Base-by-base conservation (phyloP, 2,329 filamentous ascomycete genomes). In the Colletotrichum siamense region DNA sequence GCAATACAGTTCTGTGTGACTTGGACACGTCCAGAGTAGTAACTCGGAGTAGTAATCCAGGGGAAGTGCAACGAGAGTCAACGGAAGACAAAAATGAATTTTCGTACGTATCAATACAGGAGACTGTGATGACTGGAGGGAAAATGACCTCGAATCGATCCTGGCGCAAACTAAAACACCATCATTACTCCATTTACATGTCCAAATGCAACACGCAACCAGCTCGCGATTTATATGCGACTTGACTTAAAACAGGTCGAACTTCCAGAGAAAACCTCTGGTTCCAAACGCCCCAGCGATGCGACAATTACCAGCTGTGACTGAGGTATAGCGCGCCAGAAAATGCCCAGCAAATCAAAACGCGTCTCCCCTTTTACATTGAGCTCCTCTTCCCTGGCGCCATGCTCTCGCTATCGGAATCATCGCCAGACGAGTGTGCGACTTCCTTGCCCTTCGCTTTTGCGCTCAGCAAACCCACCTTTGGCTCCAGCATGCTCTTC, bases 401-500 rank as follows among this genome's bases (percentile, higher is more conserved):
- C 44, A 69, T 78, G 24, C 81, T 74, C 59, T 78, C 81, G 18
- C 82, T 81, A 34, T 81, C 82, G 18, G 76, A 81, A 36, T 83
- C 83, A 15, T 79, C 78, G 6, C 52, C 71, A 15, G 82, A 83
- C 52, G 83, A 84, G 36, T 83, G 83, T 13, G 81, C 82, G 13
- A 87, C 81, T 68, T 86, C 86, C 79, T 90, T 91, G 2, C 87
- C 89, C 79, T 91, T 91, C 2, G 86, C 86, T 80, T 87, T 88
- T 13, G 63, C 75, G 52, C 81, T 82, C 65, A 81, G 82, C 77
- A 81, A 83, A 64, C 81, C 80, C n/a, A 81, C 78, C 75, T 83
- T 85, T 49, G 82, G 81, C 69, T 88, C 87, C 79, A 84, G 86
- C 69, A 85, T 83, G 78, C 88, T 89, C 76, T 84, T 82, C 36